Evolutionary conservation across 2,329 filamentous ascomycete species (phyloP).

Genomic region (Lecanosticta acicola): DNA sequence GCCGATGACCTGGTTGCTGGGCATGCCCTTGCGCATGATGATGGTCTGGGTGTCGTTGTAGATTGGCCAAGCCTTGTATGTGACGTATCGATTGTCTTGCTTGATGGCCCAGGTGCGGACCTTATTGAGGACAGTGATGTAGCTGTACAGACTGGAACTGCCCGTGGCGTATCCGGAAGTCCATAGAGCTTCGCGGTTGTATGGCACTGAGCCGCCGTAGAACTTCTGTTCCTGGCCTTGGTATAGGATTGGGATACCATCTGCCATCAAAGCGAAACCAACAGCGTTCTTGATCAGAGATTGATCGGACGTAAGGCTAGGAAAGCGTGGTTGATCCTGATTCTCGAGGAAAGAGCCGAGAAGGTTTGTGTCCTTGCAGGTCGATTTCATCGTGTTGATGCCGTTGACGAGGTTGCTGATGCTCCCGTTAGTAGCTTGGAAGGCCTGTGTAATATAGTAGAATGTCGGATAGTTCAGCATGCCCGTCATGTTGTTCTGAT

Average conservation of each 20-base stretch:
- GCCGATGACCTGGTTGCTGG: conserved; percentile 34
- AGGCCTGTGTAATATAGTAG: conserved; percentile 33
- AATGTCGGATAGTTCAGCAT: conserved; percentile 44
- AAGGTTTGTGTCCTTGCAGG: conserved; percentile 34
- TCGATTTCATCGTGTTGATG: conserved; percentile 24
- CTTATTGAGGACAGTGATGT: conserved; percentile 41
- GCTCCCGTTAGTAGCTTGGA: conserved; percentile 29
- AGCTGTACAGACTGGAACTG: conserved; percentile 37
- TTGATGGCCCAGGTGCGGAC: conserved; percentile 44
- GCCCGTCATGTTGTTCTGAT: conserved; percentile 39
- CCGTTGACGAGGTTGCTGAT: conserved; percentile 34
- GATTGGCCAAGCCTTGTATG: conserved; percentile 35
- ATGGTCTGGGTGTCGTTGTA: conserved; percentile 38
- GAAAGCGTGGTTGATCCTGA: conserved; percentile 35
- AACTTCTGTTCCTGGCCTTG: conserved; percentile 59
- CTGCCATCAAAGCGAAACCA: conserved; percentile 52
- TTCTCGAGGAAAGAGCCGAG: conserved; percentile 36
- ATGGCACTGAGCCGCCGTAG: conserved; percentile 27
- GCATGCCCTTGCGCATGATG: conserved; percentile 41
- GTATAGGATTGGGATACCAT: conserved; percentile 60
- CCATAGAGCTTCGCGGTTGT: conserved; percentile 38
- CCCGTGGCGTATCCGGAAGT: conserved; percentile 33
- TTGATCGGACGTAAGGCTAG: conserved; percentile 46
- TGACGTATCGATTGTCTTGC: conserved; percentile 34
- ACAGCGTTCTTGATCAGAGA: conserved; percentile 55